These are phyloP conservation scores for Blastobotrys malaysiensis DNA, from an alignment of 1,139 yeast genomes.

Conservation along the genomic window DNA sequence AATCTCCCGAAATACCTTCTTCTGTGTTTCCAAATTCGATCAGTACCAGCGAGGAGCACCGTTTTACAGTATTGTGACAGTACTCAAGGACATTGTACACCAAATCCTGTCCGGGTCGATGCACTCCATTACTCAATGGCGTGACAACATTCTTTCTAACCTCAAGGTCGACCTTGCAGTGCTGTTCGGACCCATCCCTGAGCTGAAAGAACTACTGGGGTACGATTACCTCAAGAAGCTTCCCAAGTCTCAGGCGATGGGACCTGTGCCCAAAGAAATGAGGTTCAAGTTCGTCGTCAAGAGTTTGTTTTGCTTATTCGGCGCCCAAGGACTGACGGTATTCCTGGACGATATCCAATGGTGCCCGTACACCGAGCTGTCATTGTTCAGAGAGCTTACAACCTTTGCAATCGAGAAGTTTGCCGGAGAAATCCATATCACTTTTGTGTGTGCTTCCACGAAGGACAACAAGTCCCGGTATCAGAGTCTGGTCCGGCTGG, in stretches of 20 bases:
- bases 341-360: constrained; percentile 48
- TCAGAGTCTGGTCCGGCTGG: constrained; percentile 17
- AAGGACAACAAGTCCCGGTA: constrained; percentile 20
- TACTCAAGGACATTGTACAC: constrained; percentile 39
- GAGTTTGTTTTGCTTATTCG: constrained; percentile 40
- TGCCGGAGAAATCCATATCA: constrained; percentile 24
- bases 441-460: constrained; percentile 27
- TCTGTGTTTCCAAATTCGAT: constrained; percentile 42
- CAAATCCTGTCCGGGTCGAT: constrained; percentile 43
- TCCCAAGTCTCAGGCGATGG: constrained; percentile 25
- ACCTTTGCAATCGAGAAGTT: constrained; percentile 26
- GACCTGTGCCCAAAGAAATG: constrained; percentile 37
- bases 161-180: constrained; percentile 43
- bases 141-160: constrained; percentile 39
- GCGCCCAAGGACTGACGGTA: constrained; percentile 42
- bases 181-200: constrained; percentile 44
- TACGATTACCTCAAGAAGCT: constrained; percentile 34
- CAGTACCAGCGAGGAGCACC: constrained; percentile 35
- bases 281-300: constrained; percentile 44
- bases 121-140: constrained; percentile 40
- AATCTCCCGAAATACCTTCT: constrained; percentile 37
- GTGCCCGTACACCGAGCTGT: constrained; percentile 34
- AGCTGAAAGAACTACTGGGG: constrained; percentile 43
- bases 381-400: constrained; percentile 26
- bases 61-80: constrained; percentile 33